Base-by-base conservation (phyloP, 2,329 filamentous ascomycete genomes). In the Aureobasidium lini region DNA sequence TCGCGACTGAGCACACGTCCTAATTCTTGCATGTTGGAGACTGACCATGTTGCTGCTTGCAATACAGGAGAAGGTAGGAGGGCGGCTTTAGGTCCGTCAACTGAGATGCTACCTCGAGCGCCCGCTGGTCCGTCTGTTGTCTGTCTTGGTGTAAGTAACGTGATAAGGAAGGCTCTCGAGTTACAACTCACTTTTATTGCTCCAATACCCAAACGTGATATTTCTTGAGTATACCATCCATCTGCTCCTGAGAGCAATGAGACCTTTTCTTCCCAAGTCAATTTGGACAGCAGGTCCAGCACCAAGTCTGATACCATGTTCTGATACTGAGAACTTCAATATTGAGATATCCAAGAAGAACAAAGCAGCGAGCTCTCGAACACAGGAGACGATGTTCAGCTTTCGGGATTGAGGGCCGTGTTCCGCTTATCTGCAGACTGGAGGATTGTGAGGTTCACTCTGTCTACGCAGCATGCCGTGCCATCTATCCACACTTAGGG, bases 61-160 rank as follows among this genome's bases (percentile, higher is more conserved):
- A 87, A 89, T 58, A 89, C 84, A 18, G 87, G 88, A 64, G 88
- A 91, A 9, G 89, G 89, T 64, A 93, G 88, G 47, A 90, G 80
- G 18, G 89, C 89, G n/a, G 88, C 88, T 60, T 74, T 71, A 18
- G 67, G 72, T 56, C 85, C 83, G 64, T 84, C 82, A 72, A 88
- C 87, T 75, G 86, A 88, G 64, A 81, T 83, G 47, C 81, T 84
- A 52, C 85, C 86, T 64, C 86, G 78, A 37, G 86, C 81, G 53
- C 86, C 86, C 68, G 87, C 88, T 37, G 87, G 86, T 0, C 86
- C 86, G 65, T 89, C 86, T 10, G 44, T 23, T 11, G 23, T 47
- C 16, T 29, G 44, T 23, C 13, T 36, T 8, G 7, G 34, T 36
- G 34, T 36, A 36, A 36, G 34, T 36, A 36, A 36, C 8, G 11